A percentile compares a stretch with the other conserved stretches of the same genome.
Conservation (phyloP, 768 basidiomycete species). For the Lactarius sp. region DNA sequence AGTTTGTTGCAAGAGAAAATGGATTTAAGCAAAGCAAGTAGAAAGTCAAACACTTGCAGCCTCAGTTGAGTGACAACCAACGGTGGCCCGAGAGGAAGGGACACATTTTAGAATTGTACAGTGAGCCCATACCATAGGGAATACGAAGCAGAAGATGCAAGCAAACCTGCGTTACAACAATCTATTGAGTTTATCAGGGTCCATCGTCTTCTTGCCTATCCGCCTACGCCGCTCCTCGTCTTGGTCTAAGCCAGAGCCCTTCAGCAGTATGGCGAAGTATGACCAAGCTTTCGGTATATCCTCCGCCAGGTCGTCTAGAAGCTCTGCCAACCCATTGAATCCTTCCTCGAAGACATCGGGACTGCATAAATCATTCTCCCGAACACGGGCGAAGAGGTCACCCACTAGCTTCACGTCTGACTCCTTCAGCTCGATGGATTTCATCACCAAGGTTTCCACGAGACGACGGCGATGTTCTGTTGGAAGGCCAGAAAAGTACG, state of each 20-base stretch:
- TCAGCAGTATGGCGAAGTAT: slow-evolving; percentile 70
- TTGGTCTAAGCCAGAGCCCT: slow-evolving; percentile 53
- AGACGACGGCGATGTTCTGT: slow-evolving; percentile 56
- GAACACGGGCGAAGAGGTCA: slow-evolving; percentile 62
- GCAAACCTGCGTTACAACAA: slow-evolving; percentile 16
- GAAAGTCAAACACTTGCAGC: no score
- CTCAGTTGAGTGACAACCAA: no score
- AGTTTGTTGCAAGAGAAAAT: no score
- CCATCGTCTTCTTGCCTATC: slow-evolving; percentile 57
- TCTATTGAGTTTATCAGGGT: slow-evolving; percentile 52
- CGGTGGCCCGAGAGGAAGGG: background rate
- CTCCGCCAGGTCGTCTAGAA: slow-evolving; percentile 83
- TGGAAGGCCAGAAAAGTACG: slow-evolving; percentile 76
- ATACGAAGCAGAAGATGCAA: slow-evolving; percentile 13
- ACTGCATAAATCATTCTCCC: slow-evolving; percentile 56
- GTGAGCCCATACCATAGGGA: slow-evolving; percentile 13
- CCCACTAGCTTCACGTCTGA: slow-evolving; percentile 73
- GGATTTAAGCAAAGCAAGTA: no score
- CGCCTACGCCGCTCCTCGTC: slow-evolving; percentile 54
- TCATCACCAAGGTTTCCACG: slow-evolving; percentile 68
- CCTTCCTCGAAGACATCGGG: slow-evolving; percentile 67
- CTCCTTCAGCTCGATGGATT: slow-evolving; percentile 78
- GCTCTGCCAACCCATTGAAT: slow-evolving; percentile 61
- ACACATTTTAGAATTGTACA: slow-evolving; percentile 17
- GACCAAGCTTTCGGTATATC: slow-evolving; percentile 85